A percentile compares a stretch with the other conserved stretches of the same genome.
Conservation (phyloP, 352 stramenopile species). For the Phytophthora citrophthora region DNA sequence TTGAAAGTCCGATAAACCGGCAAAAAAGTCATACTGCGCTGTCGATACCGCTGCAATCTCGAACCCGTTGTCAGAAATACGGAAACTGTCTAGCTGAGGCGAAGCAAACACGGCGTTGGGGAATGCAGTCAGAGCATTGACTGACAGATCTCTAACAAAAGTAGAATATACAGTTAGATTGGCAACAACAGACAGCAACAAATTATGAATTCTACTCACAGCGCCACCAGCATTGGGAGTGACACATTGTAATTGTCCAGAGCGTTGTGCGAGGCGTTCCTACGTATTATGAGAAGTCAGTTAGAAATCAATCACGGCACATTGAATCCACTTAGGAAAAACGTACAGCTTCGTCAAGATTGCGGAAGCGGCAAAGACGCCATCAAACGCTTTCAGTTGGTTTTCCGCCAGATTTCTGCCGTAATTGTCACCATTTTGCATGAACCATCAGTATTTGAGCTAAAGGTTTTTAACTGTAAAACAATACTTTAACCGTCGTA, state of each 20-base stretch:
- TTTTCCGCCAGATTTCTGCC: constrained; percentile 62
- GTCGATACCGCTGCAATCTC: constrained; percentile 57
- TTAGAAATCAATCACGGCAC: constrained; percentile 6
- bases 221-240: constrained; percentile 39
- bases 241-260: constrained; percentile 45
- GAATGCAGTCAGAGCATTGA: constrained; percentile 54
- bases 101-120: constrained; percentile 56
- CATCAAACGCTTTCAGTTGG: constrained; percentile 39
- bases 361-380: constrained; percentile 32
- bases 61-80: constrained; percentile 56
- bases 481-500: constrained; percentile 20
- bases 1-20: constrained; percentile 57
- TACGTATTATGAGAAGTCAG: constrained; percentile 10
- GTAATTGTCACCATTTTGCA: neutral
- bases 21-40: constrained; percentile 75
- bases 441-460: constrained; percentile 3
- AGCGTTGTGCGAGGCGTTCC: constrained; percentile 60
- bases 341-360: constrained; percentile 55
- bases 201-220: constrained; percentile 39
- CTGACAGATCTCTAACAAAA: constrained; percentile 54
- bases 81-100: constrained; percentile 52
- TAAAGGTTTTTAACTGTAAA: neutral
- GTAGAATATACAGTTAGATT: neutral
- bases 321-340: neutral
- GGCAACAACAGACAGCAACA: neutral